Evolutionary conservation across 192 early-diverging fungal genomes (phyloP), one percentile per base, ranked within the genome.

Genomic region (Backusella tuberculispora): DNA sequence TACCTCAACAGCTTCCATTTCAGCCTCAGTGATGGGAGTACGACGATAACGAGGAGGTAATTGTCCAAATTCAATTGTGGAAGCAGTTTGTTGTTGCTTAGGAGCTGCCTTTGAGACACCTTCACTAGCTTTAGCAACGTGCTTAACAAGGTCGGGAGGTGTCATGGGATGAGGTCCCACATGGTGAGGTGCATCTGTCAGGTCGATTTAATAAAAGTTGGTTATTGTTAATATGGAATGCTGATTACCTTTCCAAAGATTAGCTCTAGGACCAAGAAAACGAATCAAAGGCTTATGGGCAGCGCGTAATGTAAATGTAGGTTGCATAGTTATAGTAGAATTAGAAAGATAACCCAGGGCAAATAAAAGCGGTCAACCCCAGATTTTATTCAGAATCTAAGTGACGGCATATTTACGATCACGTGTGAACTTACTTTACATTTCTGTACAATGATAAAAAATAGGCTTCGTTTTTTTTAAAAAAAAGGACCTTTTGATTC

Each of bases 1-100:
- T 79, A 87, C 84, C 80, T 87, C 82, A 44, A 87, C 75, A 60
- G 83, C 80, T 47, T 87, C 86, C 69, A 87, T 87, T 78, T 87
- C 82, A 15, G 77, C 77, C 6, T 83, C 82, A 10, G 82, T 81
- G 69, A 87, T 66, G 24, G 63, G 53, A 21, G 77, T 72, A 34
- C 83, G 81, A 21, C 71, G 78, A 66, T 81, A 87, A 37, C 82
- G 78, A 24, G 77, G 34, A 19, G 84, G 84, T 24, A 87, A 67
- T 10, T 85, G 71, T 14, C 76, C 45, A 66, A 84, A 84, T 41
- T 83, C 82, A 45, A 84, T 38, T 29, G 71, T 41, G 17, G 71
- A 43, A 44, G 76, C 56, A 64, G 77, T 69, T 1, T 66, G 46
- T 38, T 74, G 73, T 45, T 65, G 17, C 21, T 76, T 74, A 53